phyloP scores from a whole-genome alignment of 2,329 filamentous ascomycete genomes.

The Anisogramma anomala region DNA sequence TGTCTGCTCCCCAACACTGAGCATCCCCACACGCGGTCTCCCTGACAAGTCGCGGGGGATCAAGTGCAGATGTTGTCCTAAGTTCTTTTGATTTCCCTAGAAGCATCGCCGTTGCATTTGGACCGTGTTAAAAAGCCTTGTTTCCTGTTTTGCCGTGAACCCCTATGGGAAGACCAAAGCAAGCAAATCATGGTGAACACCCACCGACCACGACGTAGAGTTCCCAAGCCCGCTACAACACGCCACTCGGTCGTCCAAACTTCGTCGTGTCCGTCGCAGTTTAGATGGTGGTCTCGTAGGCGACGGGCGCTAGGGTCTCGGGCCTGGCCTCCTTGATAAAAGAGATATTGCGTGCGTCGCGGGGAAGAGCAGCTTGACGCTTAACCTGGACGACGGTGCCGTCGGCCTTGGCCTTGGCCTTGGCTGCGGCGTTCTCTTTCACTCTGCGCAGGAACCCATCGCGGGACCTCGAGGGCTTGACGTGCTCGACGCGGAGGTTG shows the following conservation, averaged over 20 bases:
- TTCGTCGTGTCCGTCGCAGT: constrained; percentile 19
- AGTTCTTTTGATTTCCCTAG: constrained; percentile 23
- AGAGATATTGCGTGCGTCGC: constrained; percentile 69
- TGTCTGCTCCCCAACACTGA: neutral
- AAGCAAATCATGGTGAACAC: constrained; percentile 19
- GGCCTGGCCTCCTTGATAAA: constrained; percentile 65
- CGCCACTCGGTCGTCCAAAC: constrained; percentile 10
- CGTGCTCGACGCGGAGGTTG: constrained; percentile 98
- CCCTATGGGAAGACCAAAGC: constrained; percentile 24
- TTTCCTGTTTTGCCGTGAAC: constrained; percentile 24
- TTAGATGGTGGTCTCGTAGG: constrained; percentile 99
- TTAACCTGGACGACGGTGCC: constrained; percentile 85
- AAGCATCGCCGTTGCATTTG: constrained; percentile 23
- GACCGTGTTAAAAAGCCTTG: constrained; percentile 22
- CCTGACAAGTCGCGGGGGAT: constrained; percentile 6
- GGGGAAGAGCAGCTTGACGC: constrained; percentile 71
- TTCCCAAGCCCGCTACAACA: constrained; percentile 15
- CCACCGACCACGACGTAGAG: constrained; percentile 4
- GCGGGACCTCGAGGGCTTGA: constrained; percentile 84
- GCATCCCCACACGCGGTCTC: constrained; percentile 11
- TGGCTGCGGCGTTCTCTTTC: constrained; percentile 89
- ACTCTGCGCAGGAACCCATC: constrained; percentile 95
- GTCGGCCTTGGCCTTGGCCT: constrained; percentile 83
- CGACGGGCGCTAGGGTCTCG: constrained; percentile 80
- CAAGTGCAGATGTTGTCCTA: constrained; percentile 17